A percentile compares a stretch with the other conserved stretches of the same genome.
phyloP scores from a whole-genome alignment of 495 filamentous ascomycete species.

The Aspergillus incahuasiensis region DNA sequence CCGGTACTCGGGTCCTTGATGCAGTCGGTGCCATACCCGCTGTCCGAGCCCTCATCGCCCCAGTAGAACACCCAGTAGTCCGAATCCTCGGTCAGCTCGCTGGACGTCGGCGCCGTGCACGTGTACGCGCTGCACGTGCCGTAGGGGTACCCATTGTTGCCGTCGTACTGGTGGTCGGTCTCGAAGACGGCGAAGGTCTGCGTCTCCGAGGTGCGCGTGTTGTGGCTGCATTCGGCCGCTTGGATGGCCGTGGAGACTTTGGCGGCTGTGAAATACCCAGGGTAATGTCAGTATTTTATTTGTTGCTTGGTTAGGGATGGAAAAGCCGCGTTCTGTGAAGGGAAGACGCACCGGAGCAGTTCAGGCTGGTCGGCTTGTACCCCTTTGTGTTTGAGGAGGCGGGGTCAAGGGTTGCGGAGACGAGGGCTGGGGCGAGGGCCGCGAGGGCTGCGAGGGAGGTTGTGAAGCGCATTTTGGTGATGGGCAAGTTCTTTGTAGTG shows the following conservation, averaged over 20 bases:
- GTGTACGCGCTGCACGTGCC: conserved; percentile 37
- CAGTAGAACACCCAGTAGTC: conserved; percentile 39
- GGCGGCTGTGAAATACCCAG: conserved; percentile 17
- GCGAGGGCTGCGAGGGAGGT: conserved; percentile 12
- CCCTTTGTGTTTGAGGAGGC: conserved; percentile 30
- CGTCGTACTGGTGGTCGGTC: conserved; percentile 32
- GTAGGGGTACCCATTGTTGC: conserved; percentile 30
- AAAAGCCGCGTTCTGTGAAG: too few relatives aligned
- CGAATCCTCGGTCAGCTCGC: conserved; percentile 15
- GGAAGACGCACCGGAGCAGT: conserved; percentile 19
- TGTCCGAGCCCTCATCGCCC: conserved; percentile 23
- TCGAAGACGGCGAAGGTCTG: conserved; percentile 37
- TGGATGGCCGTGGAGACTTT: conserved; percentile 34
- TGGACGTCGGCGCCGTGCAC: conserved; percentile 11
- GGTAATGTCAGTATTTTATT: not conserved
- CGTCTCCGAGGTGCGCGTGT: conserved; percentile 31
- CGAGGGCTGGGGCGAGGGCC: conserved; percentile 7
- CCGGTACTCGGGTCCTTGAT: conserved; percentile 32
- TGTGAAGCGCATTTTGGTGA: not conserved
- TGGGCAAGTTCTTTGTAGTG: too few relatives aligned
- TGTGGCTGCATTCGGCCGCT: conserved; percentile 37
- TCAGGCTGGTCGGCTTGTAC: conserved; percentile 22
- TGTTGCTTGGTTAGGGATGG: too few relatives aligned
- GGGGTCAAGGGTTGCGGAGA: conserved; percentile 25
- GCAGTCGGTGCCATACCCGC: conserved; percentile 27